phyloP scores from a whole-genome alignment of 106 monocot genomes.

The Platanthera zijinensis region DNA sequence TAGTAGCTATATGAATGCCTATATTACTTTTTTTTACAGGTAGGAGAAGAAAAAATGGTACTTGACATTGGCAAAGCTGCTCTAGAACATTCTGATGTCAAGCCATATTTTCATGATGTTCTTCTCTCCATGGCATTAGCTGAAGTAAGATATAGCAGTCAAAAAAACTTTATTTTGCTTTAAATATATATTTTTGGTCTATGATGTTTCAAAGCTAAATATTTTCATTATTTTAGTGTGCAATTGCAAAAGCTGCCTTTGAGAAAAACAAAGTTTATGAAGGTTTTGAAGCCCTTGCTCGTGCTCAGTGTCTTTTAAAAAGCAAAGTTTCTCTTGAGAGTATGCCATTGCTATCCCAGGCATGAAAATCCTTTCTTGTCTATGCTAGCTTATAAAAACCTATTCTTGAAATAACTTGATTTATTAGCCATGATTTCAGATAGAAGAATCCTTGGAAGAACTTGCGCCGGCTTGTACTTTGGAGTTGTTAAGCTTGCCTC shows the following conservation, averaged over 20 bases:
- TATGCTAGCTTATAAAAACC: background rate
- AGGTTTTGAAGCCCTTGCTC: conserved; percentile 97
- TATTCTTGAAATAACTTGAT: conserved; percentile 8
- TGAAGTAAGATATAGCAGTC: conserved; percentile 56
- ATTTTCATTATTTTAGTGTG: conserved; percentile 46
- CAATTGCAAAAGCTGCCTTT: conserved; percentile 79
- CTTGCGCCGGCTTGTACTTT: conserved; percentile 94
- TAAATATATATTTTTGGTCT: background rate
- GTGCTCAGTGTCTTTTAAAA: conserved; percentile 75
- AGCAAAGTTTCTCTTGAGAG: conserved; percentile 64
- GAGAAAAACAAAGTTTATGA: conserved; percentile 82
- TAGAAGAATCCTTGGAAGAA: conserved; percentile 94
- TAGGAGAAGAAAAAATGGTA: conserved; percentile 80
- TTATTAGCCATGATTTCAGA: conserved; percentile 37
- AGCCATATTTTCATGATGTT: conserved; percentile 83
- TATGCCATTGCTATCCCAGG: conserved; percentile 78
- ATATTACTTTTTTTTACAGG: conserved; percentile 32
- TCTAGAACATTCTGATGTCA: conserved; percentile 52
- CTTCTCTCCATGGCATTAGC: conserved; percentile 88
- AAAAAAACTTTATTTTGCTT: background rate
- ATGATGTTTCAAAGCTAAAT: background rate
- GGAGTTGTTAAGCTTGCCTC: conserved; percentile 62
- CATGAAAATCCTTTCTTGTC: conserved; percentile 10
- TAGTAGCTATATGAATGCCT: background rate
- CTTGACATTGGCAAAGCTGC: conserved; percentile 71